A percentile compares a stretch with the other conserved stretches of the same genome.
phyloP scores from a whole-genome alignment of 352 stramenopile genomes.

The Phytophthora aleatoria region DNA sequence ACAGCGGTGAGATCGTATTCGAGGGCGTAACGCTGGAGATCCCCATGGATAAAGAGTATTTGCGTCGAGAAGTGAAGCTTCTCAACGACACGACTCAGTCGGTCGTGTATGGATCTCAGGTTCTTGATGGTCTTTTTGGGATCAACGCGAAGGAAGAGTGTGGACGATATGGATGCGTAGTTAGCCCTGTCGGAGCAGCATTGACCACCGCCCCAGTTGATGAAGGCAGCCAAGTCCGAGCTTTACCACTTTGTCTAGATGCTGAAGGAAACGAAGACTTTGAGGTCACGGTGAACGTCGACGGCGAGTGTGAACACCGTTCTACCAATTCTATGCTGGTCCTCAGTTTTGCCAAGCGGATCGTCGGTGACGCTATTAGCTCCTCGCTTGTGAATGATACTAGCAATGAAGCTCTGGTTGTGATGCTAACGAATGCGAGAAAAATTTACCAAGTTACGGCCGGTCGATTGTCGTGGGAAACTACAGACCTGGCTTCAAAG shows the following conservation, averaged over 20 bases:
- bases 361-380: conserved; percentile 48
- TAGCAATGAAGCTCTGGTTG: conserved; percentile 16
- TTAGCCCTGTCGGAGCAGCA: conserved; percentile 42
- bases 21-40: conserved; percentile 55
- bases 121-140: conserved; percentile 37
- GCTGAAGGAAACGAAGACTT: conserved; percentile 39
- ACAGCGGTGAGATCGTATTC: conserved; percentile 39
- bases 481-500: conserved; percentile 34
- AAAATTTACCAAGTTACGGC: conserved; percentile 58
- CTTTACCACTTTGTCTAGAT: conserved; percentile 47
- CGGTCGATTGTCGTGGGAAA: conserved; percentile 45
- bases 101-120: conserved; percentile 36
- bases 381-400: conserved; percentile 21
- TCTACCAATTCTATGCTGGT: conserved; percentile 51
- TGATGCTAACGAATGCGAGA: conserved; percentile 47
- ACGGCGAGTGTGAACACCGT: conserved; percentile 27
- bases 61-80: conserved; percentile 41
- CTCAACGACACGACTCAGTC: conserved; percentile 41
- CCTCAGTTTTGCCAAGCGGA: conserved; percentile 60
- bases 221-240: conserved; percentile 51
- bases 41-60: conserved; percentile 35
- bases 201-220: conserved; percentile 42
- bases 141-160: conserved; percentile 71
- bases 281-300: conserved; percentile 34
- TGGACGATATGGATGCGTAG: conserved; percentile 45